These are phyloP conservation scores for Cercospora citrullina DNA, from an alignment of 2,329 filamentous ascomycete species.

Conservation along the genomic window DNA sequence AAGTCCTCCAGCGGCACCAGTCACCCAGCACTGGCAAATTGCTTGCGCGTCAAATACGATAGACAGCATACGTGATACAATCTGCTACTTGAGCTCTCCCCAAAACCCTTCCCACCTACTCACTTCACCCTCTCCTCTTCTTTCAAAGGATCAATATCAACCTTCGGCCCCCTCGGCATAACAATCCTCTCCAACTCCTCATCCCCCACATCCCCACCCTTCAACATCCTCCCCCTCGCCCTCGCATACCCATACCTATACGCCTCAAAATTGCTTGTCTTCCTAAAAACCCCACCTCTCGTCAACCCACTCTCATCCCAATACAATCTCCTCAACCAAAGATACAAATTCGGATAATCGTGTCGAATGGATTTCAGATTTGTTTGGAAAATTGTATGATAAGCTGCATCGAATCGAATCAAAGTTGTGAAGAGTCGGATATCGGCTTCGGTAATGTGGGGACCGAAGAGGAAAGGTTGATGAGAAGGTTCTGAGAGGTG, in stretches of 20 bases:
- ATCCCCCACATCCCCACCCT: constrained; percentile 8
- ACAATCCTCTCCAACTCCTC: constrained; percentile 17
- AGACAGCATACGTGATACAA: neutral
- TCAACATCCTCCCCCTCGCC: constrained; percentile 18
- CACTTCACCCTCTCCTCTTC: constrained; percentile 20
- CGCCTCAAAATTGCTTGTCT: constrained; percentile 47
- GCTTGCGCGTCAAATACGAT: neutral
- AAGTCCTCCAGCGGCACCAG: neutral
- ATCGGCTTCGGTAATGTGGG: constrained; percentile 69
- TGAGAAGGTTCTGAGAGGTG: constrained; percentile 58
- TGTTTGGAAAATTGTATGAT: constrained; percentile 83
- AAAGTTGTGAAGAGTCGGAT: constrained; percentile 59
- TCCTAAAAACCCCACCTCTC: constrained; percentile 43
- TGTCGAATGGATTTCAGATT: constrained; percentile 64
- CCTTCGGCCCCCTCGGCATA: constrained; percentile 17
- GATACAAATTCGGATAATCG: constrained; percentile 55
- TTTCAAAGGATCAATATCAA: constrained; percentile 20
- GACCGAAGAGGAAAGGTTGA: constrained; percentile 71
- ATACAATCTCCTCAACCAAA: constrained; percentile 51
- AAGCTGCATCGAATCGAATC: constrained; percentile 72
- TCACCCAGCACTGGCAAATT: neutral
- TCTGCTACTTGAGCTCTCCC: neutral
- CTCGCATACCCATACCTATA: constrained; percentile 24
- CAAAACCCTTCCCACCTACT: neutral
- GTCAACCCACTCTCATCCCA: constrained; percentile 48